Evolutionary conservation across 2,329 filamentous ascomycete species (phyloP), one percentile per base, ranked within the genome.

Genomic region (Aureobasidium namibiae): DNA sequence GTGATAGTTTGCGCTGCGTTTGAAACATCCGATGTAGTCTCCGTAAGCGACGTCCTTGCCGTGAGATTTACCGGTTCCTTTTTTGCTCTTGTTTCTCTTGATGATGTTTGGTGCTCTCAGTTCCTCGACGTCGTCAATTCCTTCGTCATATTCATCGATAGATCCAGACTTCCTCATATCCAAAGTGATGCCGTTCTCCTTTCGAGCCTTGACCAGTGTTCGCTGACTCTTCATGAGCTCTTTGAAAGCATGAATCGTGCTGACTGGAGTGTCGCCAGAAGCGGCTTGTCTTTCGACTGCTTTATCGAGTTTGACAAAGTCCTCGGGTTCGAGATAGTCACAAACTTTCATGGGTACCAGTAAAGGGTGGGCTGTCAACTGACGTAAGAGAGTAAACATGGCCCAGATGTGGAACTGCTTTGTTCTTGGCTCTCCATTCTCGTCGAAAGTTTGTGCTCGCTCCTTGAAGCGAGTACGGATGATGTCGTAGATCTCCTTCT

Each of bases 401-500:
- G 75, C 72, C 33, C 79, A 67, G 3, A 75, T 73, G 56, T 76
- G 74, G 29, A 63, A 67, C 56, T 72, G 76, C 21, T 74, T 69
- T 5, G 67, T 69, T 5, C 72, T 66, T 1, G 73, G 36, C 60
- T 6, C 63, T 11, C 61, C 63, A 41, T 46, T 62, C 9, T 57
- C 60, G 54, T 60, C 46, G 41, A 68, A 69, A 53, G 59, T 61
- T 56, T 78, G 77, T 67, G 81, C 75, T 34, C 72, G 67, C 14
- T 68, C 60, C 10, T 76, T 65, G 60, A 79, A 78, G 14, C 76
- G 70, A 9, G 67, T 61, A 4, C 70, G 69, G 1, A 85, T 78
- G 48, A 81, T 78, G 1, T 78, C 71, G 61, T 85, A 85, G 33
- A 85, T 74, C 2, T 72, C 70, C 1, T 74, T 70, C 66, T 85